phyloP scores from a whole-genome alignment of 805 yeast species.

The Candida sanyiensis region DNA sequence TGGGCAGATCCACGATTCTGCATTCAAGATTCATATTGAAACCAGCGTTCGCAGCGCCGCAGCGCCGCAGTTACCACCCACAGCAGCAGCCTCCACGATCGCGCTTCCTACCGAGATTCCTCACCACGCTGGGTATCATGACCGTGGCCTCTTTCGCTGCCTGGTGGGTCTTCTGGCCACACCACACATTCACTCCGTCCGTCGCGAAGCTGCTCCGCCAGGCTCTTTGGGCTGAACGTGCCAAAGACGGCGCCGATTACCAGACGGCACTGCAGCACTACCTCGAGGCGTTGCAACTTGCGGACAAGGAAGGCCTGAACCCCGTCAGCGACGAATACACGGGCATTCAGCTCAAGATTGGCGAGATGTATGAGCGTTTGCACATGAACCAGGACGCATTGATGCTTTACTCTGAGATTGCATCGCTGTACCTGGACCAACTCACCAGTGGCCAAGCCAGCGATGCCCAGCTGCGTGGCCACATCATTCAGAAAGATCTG shows the following conservation, averaged over 20 bases:
- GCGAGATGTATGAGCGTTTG: conserved; percentile 78
- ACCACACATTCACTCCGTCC: conserved; percentile 57
- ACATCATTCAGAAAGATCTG: conserved; percentile 62
- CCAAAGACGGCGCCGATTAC: conserved; percentile 50
- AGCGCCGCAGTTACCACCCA: background rate
- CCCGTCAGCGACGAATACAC: conserved; percentile 75
- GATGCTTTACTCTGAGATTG: conserved; percentile 60
- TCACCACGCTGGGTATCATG: conserved; percentile 21
- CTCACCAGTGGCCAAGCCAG: conserved; percentile 35
- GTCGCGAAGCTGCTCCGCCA: conserved; percentile 70
- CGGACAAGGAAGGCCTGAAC: conserved; percentile 50
- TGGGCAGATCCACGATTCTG: too few species aligned
- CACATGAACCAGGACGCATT: conserved; percentile 58
- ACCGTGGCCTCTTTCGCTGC: conserved; percentile 24
- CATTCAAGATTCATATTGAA: too few species aligned
- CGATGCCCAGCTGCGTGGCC: conserved; percentile 37
- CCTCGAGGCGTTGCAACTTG: conserved; percentile 64
- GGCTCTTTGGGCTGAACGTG: conserved; percentile 81
- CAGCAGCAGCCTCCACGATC: conserved; percentile 3
- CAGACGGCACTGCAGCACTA: conserved; percentile 65
- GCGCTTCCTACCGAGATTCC: conserved; percentile 6
- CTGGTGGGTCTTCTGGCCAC: conserved; percentile 54
- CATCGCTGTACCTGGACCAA: conserved; percentile 50
- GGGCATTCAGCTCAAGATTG: conserved; percentile 81
- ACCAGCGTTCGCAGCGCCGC: too few species aligned